phyloP scores from a whole-genome alignment of 371 early-diverging fungal species.

The Coemansia sp. region DNA sequence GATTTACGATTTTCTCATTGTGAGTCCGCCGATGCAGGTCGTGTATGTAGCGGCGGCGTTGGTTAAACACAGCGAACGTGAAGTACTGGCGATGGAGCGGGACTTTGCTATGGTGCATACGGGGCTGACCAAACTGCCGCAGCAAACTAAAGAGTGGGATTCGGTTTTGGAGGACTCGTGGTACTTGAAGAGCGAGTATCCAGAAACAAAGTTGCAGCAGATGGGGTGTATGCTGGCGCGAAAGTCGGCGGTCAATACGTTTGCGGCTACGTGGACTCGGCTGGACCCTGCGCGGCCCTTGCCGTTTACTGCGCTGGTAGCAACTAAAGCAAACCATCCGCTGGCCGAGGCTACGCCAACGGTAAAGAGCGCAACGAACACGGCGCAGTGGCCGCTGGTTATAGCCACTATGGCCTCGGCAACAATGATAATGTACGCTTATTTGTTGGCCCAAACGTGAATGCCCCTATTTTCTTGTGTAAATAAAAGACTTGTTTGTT shows the following conservation, averaged over 20 bases:
- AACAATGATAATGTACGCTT: conserved; percentile 44
- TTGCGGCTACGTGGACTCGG: conserved; percentile 43
- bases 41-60: conserved; percentile 71
- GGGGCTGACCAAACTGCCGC: conserved; percentile 38
- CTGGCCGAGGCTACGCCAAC: neutral
- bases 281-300: conserved; percentile 45
- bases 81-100: conserved; percentile 32
- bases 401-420: conserved; percentile 46
- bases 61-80: conserved; percentile 16
- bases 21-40: conserved; percentile 70
- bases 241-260: conserved; percentile 37
- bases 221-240: conserved; percentile 42
- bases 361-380: neutral
- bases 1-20: conserved; percentile 75
- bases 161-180: conserved; percentile 41
- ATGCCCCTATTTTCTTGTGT: neutral
- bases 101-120: conserved; percentile 50
- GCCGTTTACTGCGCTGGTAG: neutral
- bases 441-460: conserved; percentile 20
- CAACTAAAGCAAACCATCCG: neutral
- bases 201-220: conserved; percentile 44
- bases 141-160: conserved; percentile 20
- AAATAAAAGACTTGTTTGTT: conserved; percentile 1
- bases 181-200: conserved; percentile 33
- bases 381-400: conserved; percentile 35